A percentile compares a stretch with the other conserved stretches of the same genome.
Evolutionary conservation across 2,329 filamentous ascomycete genomes (phyloP).

Genomic region (Aspergillus flavus): DNA sequence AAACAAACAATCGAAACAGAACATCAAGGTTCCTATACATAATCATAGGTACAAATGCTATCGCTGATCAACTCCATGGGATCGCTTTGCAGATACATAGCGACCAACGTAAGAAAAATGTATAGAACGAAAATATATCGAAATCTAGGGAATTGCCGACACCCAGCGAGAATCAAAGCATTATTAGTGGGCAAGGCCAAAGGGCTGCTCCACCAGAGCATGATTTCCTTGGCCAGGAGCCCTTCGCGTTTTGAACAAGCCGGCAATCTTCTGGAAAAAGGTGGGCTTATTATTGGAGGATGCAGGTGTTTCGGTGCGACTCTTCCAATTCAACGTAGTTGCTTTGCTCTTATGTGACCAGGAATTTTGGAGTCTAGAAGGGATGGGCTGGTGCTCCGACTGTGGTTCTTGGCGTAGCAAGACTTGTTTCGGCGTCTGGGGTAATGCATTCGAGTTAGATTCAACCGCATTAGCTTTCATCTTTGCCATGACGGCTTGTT

Average conservation of each 20-base stretch:
- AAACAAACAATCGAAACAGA: neutral
- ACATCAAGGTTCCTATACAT: neutral
- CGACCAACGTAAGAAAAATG: neutral
- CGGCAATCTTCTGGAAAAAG: constrained; percentile 8
- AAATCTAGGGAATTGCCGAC: neutral
- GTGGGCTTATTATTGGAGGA: neutral
- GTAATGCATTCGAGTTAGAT: neutral
- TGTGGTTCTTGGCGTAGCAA: neutral
- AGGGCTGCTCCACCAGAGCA: neutral
- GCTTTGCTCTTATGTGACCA: constrained; percentile 10
- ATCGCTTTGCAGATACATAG: neutral
- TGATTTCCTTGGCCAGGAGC: neutral
- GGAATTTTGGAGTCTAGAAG: constrained; percentile 10
- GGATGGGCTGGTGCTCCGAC: neutral
- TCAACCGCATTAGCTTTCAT: constrained; percentile 22
- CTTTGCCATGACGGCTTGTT: constrained; percentile 29
- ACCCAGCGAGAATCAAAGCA: neutral
- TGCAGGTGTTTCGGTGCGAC: neutral
- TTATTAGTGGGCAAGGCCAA: neutral
- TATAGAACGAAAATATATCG: neutral
- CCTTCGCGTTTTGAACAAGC: constrained; percentile 12
- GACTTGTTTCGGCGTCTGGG: neutral
- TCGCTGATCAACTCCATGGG: neutral
- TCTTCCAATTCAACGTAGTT: neutral
- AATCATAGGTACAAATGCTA: neutral